These are phyloP conservation scores for Pichia sp. DNA, from an alignment of 1,139 yeast genomes.

Conservation along the genomic window DNA sequence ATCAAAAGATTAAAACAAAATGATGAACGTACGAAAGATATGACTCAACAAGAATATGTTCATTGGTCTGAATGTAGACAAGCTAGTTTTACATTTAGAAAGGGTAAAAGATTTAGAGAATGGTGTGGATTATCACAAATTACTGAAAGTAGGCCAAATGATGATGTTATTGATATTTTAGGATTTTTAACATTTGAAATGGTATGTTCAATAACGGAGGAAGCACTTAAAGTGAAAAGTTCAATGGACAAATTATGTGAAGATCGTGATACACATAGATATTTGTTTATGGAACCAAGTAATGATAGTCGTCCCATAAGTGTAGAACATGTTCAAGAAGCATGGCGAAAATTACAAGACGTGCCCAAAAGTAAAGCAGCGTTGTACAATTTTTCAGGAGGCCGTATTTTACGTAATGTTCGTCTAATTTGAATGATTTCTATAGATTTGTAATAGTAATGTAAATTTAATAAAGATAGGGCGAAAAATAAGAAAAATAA, in stretches of 20 bases:
- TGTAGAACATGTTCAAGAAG: conserved; percentile 84
- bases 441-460: background rate
- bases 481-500: background rate
- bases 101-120: conserved; percentile 86
- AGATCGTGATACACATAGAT: conserved; percentile 35
- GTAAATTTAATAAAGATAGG: background rate
- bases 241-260: conserved; percentile 18
- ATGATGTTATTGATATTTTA: conserved; percentile 90
- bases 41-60: conserved; percentile 96
- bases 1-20: conserved; percentile 84
- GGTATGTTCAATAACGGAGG: conserved; percentile 90
- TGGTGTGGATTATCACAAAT: conserved; percentile 88
- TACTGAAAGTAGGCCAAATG: conserved; percentile 88
- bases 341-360: conserved; percentile 77
- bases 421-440: conserved; percentile 4
- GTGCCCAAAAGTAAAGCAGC: conserved; percentile 58
- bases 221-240: conserved; percentile 74
- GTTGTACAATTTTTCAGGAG: conserved; percentile 71
- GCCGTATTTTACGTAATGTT: conserved; percentile 33
- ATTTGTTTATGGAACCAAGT: conserved; percentile 86
- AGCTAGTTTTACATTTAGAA: conserved; percentile 91
- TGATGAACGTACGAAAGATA: conserved; percentile 84
- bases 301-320: conserved; percentile 76
- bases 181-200: conserved; percentile 96
- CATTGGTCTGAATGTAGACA: conserved; percentile 99